A percentile compares a stretch with the other conserved stretches of the same genome.
Conservation (phyloP, 2,329 filamentous ascomycete species). For the Epichloe coenophiala region DNA sequence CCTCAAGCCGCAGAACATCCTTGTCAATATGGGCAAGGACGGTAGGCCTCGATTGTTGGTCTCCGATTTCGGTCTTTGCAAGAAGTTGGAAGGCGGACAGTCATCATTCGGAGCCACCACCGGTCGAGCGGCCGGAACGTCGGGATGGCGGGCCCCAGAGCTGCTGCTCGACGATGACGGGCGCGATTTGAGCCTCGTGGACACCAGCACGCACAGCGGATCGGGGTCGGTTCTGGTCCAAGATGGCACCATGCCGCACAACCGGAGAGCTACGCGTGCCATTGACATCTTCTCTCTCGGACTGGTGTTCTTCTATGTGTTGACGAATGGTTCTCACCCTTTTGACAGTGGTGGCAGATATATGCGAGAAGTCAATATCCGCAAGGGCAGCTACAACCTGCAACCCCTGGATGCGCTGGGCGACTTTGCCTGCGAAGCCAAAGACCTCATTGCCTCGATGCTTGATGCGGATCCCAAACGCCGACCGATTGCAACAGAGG, state of each 20-base stretch:
- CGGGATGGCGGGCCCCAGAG: constrained; percentile 93
- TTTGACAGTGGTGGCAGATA: constrained; percentile 91
- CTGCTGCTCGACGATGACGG: constrained; percentile 70
- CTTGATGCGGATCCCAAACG: constrained; percentile 37
- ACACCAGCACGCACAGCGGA: constrained; percentile 45
- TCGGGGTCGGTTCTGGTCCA: constrained; percentile 44
- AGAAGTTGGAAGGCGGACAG: constrained; percentile 88
- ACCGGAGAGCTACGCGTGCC: constrained; percentile 75
- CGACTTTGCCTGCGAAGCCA: constrained; percentile 74
- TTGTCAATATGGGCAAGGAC: constrained; percentile 62
- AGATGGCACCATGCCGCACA: constrained; percentile 43
- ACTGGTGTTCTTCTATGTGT: constrained; percentile 97
- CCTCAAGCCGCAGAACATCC: constrained; percentile 93
- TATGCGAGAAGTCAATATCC: constrained; percentile 94
- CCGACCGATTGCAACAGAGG: constrained; percentile 59
- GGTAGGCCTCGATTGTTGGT: constrained; percentile 75
- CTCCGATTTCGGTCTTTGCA: constrained; percentile 94
- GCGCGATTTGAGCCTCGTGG: constrained; percentile 32
- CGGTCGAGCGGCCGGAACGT: constrained; percentile 82
- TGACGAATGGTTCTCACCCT: constrained; percentile 82
- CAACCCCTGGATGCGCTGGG: constrained; percentile 61
- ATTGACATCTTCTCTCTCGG: constrained; percentile 97
- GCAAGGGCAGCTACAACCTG: constrained; percentile 70
- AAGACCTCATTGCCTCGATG: constrained; percentile 79
- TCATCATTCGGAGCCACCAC: constrained; percentile 93